Evolutionary conservation across 805 yeast species (phyloP).

Genomic region (Saccharomyces jurei): DNA sequence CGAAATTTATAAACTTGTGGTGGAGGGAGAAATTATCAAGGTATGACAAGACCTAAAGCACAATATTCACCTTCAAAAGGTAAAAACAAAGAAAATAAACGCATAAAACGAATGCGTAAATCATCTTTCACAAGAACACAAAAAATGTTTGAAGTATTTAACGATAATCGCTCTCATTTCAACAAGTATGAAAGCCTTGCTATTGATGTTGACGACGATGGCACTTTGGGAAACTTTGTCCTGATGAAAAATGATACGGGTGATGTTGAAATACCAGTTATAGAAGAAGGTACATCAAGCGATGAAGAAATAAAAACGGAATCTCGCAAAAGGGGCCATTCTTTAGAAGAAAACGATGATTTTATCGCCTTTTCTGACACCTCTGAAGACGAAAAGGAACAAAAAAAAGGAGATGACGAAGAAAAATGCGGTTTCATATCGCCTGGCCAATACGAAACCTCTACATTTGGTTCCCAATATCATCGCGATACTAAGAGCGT

Average conservation of each 20-base stretch:
- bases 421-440: not conserved
- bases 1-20: not conserved
- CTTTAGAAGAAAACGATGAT: constrained; percentile 34
- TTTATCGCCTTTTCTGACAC: constrained; percentile 35
- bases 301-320: not conserved
- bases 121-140: constrained; percentile 27
- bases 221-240: not conserved
- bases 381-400: constrained; percentile 21
- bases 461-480: not conserved
- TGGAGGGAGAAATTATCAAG: not conserved
- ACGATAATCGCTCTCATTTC: constrained; percentile 17
- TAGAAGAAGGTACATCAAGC: constrained; percentile 3
- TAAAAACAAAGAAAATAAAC: not conserved
- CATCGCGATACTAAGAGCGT: not conserved
- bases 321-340: constrained; percentile 12
- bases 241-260: constrained; percentile 1
- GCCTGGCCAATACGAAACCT: not conserved
- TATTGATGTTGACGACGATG: constrained; percentile 10
- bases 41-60: not conserved
- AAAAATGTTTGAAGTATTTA: constrained; percentile 25
- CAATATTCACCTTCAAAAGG: not conserved
- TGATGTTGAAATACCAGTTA: constrained; percentile 6
- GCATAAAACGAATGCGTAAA: constrained; percentile 22
- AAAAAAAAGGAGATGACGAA: constrained; percentile 4
- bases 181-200: constrained; percentile 25